Percentiles rank a stretch among this genome's conserved stretches.
Conservation (phyloP, 768 basidiomycete genomes). For the Naganishia vishniacii region DNA sequence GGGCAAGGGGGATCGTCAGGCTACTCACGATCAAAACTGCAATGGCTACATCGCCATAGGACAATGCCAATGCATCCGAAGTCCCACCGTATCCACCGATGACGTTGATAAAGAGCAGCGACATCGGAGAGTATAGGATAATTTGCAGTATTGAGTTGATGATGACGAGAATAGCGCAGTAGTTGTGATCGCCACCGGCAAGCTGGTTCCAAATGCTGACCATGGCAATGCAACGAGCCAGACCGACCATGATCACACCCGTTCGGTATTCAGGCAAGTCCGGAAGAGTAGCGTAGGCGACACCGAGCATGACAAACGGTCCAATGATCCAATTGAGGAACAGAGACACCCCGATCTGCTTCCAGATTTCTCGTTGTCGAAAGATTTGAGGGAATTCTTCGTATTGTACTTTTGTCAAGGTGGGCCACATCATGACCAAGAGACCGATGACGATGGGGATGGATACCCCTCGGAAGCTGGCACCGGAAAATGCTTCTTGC, state of each 20-base stretch:
- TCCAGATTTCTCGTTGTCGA: slow-evolving; percentile 56
- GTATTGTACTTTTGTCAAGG: slow-evolving; percentile 62
- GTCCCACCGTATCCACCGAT: slow-evolving; percentile 57
- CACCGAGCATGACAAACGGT: slow-evolving; percentile 74
- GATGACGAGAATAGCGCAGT: slow-evolving; percentile 74
- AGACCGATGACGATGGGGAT: slow-evolving; percentile 79
- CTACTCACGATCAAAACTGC: slow-evolving; percentile 38
- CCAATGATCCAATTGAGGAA: slow-evolving; percentile 74
- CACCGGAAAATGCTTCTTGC: slow-evolving; percentile 60
- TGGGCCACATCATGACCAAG: slow-evolving; percentile 84
- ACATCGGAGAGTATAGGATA: slow-evolving; percentile 66
- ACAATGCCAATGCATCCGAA: slow-evolving; percentile 61
- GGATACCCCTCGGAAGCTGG: slow-evolving; percentile 65
- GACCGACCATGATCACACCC: slow-evolving; percentile 76
- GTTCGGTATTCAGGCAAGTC: slow-evolving; percentile 63
- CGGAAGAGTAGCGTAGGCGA: slow-evolving; percentile 79
- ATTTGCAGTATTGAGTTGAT: slow-evolving; percentile 76
- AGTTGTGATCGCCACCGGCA: slow-evolving; percentile 63
- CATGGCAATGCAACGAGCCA: slow-evolving; percentile 54
- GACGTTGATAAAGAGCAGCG: slow-evolving; percentile 67
- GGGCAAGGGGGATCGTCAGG: too few species aligned
- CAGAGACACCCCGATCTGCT: slow-evolving; percentile 64
- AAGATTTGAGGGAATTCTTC: slow-evolving; percentile 63
- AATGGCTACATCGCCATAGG: slow-evolving; percentile 51
- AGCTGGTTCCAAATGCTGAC: slow-evolving; percentile 73